Evolutionary conservation across 768 basidiomycete genomes (phyloP).

Genomic region (Lactifluus subvellereus): DNA sequence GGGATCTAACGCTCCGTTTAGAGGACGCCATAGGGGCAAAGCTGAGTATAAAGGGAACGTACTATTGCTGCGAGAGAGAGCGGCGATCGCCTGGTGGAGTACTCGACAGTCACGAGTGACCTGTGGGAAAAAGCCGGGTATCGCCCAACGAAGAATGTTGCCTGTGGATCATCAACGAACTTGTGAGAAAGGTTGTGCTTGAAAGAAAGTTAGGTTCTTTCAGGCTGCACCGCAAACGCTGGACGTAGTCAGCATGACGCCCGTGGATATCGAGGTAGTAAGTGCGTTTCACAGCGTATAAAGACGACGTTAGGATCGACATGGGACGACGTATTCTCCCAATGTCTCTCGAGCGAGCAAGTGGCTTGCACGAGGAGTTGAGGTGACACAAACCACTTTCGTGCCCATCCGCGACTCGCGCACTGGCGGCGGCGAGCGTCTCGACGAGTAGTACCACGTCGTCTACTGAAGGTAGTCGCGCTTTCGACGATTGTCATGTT

Average conservation of each 20-base stretch:
- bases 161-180: slow-evolving; percentile 3
- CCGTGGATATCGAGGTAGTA: slow-evolving; percentile 4
- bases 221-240: slow-evolving; percentile 9
- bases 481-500: background rate
- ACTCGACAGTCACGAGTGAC: slow-evolving; percentile 3
- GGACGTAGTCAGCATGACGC: background rate
- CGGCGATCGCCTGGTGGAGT: slow-evolving; percentile 16
- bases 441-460: background rate
- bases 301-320: background rate
- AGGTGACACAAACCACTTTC: background rate
- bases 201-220: background rate
- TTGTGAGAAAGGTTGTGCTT: background rate
- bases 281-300: slow-evolving; percentile 16
- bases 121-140: slow-evolving; percentile 17
- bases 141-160: slow-evolving; percentile 19
- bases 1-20: background rate
- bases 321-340: background rate
- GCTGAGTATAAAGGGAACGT: background rate
- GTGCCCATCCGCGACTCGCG: background rate
- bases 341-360: too few relatives aligned
- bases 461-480: too few relatives aligned
- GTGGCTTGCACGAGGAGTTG: background rate
- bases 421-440: background rate
- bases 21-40: background rate
- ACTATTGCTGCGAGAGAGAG: slow-evolving; percentile 18